Base-by-base conservation (phyloP, 352 stramenopile genomes). In the Pythium graminicola region DNA sequence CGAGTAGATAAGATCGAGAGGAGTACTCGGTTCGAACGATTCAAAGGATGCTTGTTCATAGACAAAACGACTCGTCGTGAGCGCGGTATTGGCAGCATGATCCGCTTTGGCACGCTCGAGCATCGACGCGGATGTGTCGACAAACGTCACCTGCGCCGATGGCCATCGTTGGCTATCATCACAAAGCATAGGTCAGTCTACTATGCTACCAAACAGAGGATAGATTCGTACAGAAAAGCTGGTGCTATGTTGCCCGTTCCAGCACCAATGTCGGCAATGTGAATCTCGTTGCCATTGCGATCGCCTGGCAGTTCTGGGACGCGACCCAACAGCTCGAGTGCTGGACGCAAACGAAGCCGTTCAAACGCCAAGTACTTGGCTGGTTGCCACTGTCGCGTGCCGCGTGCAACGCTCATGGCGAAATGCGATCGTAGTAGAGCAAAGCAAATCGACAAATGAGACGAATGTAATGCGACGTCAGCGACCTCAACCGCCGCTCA, bases 241-340 rank as follows among this genome's bases (percentile, higher is more conserved):
- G 73, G 60, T 3, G 70, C 73, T 69, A 89, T 86, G 67, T 88
- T 90, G 26, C 76, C 68, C 7, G 79, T 82, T 26, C 79, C 79
- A 17, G 70, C 75, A 16, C 80, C 80, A 5, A 90, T 58, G 43
- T 90, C 80, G 17, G 85, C 55, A 43, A 90, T 79, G 19, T 57
- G 47, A 13, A 70, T 54, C 0, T 54, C 31, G 1, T 27, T n/a
- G 1, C 3, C 45, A 14, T 67, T 32, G 23, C 5, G 38, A 3
- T 50, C 31, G 8, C 42, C 46, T 32, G 55, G 47, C 2, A 85
- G 50, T 0, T 28, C 7, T 0, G 65, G 64, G 14, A 82, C 62
- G 22, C 73, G 71, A 13, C 36, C 57, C 20, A 90, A 69, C 42
- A 90, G 60, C 39, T 90, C 77, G 1, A 88, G 56, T 26, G 75